These are phyloP conservation scores for Alternaria gansuensis DNA, from an alignment of 2,329 filamentous ascomycete genomes.

Conservation along the genomic window DNA sequence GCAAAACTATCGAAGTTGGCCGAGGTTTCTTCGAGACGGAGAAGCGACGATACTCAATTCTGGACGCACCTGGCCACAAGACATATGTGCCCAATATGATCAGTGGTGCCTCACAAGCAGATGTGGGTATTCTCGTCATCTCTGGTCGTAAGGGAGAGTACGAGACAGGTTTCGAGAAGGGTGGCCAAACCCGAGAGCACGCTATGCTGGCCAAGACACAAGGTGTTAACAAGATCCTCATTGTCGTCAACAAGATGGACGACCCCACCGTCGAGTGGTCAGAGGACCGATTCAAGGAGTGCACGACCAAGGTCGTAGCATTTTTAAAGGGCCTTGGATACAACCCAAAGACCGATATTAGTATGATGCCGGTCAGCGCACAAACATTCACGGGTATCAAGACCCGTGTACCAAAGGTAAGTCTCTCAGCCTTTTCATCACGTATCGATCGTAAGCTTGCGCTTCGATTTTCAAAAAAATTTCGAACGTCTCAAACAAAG, in stretches of 20 bases:
- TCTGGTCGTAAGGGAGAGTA: conserved; percentile 98
- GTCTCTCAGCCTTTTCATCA: background rate
- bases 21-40: conserved; percentile 94
- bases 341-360: conserved; percentile 90
- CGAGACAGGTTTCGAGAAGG: conserved; percentile 96
- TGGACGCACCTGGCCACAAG: conserved; percentile 97
- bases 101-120: conserved; percentile 74
- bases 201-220: conserved; percentile 98
- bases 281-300: conserved; percentile 90
- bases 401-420: conserved; percentile 72
- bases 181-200: conserved; percentile 96
- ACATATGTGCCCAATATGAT: conserved; percentile 99
- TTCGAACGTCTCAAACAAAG: no score
- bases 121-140: conserved; percentile 89
- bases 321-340: conserved; percentile 95
- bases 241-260: conserved; percentile 97
- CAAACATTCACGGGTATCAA: conserved; percentile 89
- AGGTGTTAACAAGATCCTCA: conserved; percentile 94
- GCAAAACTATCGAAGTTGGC: conserved; percentile 97
- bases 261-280: conserved; percentile 97
- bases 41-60: conserved; percentile 92
- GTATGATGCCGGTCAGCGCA: conserved; percentile 95
- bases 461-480: no score
- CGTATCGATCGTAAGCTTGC: no score
- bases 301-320: conserved; percentile 82